These are phyloP conservation scores for Stephanocyclus meneghinianus DNA, from an alignment of 352 stramenopile species.

Conservation along the genomic window DNA sequence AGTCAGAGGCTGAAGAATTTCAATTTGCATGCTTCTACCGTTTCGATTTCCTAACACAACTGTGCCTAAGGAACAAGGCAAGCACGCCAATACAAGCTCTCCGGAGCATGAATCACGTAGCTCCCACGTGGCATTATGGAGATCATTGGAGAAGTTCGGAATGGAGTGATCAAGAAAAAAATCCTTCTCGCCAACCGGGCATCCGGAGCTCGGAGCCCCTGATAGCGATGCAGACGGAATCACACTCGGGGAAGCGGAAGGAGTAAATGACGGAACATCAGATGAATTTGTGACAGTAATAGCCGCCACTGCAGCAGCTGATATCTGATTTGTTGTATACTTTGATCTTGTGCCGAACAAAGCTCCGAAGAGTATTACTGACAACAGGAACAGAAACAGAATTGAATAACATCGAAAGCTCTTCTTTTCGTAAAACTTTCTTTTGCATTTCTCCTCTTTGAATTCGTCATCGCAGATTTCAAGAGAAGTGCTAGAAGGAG, in stretches of 20 bases:
- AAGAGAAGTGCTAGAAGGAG: background rate
- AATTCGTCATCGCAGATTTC: background rate
- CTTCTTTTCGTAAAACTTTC: slow-evolving; percentile 2
- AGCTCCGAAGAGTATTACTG: slow-evolving; percentile 23
- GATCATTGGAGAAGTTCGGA: background rate
- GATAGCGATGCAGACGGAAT: background rate
- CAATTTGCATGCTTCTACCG: background rate
- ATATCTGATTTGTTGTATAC: background rate
- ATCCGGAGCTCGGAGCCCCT: background rate
- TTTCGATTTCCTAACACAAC: background rate
- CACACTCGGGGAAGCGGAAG: background rate
- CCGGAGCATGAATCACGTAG: slow-evolving; percentile 26
- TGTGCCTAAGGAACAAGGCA: slow-evolving; percentile 15
- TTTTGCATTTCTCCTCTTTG: background rate
- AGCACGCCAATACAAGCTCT: slow-evolving; percentile 22
- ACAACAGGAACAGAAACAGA: slow-evolving; percentile 16
- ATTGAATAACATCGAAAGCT: background rate
- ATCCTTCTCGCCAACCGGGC: background rate
- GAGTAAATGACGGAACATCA: background rate
- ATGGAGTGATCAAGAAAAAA: slow-evolving; percentile 10
- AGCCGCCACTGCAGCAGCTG: background rate
- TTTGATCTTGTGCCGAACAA: slow-evolving; percentile 19
- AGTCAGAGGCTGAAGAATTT: background rate
- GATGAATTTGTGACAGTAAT: background rate
- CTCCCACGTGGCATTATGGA: slow-evolving; percentile 25